Evolutionary conservation across 1,139 yeast genomes (phyloP).

Genomic region (Ogataea hybrid): DNA sequence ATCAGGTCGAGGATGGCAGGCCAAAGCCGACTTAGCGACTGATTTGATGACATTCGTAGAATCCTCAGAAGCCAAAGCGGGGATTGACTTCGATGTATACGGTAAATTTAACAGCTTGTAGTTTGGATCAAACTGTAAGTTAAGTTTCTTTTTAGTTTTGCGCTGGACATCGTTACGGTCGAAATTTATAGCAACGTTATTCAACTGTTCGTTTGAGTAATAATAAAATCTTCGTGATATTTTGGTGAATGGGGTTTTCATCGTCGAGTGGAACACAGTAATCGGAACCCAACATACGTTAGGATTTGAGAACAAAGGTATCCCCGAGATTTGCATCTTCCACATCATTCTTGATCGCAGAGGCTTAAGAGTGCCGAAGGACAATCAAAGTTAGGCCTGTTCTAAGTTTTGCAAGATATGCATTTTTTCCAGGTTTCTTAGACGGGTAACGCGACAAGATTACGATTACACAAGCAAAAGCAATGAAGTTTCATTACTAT

Average conservation of each 20-base stretch:
- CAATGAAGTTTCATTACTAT: neutral
- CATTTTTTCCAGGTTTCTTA: neutral
- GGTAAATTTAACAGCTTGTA: slow-evolving; percentile 16
- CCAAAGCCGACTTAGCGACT: slow-evolving; percentile 25
- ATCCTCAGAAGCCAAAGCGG: slow-evolving; percentile 3
- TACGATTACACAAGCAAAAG: neutral
- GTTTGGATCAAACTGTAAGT: slow-evolving; percentile 27
- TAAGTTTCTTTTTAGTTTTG: neutral
- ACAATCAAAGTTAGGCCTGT: neutral
- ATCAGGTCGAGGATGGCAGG: slow-evolving; percentile 25
- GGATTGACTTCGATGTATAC: slow-evolving; percentile 4
- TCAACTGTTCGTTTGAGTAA: slow-evolving; percentile 23
- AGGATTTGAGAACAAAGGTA: neutral
- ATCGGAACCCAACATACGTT: neutral
- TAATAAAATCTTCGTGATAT: slow-evolving; percentile 14
- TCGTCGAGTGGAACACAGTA: neutral
- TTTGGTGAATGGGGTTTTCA: neutral
- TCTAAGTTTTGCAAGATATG: neutral
- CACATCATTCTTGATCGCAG: slow-evolving; percentile 3
- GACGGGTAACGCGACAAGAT: slow-evolving; percentile 8
- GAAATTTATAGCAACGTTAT: slow-evolving; percentile 15
- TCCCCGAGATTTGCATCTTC: slow-evolving; percentile 3
- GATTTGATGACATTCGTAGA: slow-evolving; percentile 16
- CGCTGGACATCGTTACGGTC: neutral
- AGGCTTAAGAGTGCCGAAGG: neutral